Evolutionary conservation across 257 asterid genomes (phyloP), one percentile per base, ranked within the genome.

Genomic region (Marsdenia floribunda): DNA sequence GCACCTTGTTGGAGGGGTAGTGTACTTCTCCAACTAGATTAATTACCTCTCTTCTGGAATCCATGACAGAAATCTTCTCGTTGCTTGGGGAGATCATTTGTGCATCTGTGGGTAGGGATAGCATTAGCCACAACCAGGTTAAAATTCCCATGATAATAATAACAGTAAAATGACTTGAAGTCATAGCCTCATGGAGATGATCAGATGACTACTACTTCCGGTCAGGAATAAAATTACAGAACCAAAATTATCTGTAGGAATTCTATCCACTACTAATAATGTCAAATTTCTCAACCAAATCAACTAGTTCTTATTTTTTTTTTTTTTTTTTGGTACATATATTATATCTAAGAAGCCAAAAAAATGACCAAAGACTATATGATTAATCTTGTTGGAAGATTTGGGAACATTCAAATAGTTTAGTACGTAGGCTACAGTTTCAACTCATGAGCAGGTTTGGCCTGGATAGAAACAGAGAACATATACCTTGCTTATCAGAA

Each of bases 401-500:
- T 58, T 55, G 65, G 65, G 35, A 55, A 55, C 29, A 22, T 58
- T 22, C 6, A 22, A 58, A 22, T 58, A 54, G 22, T 18, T 18
- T 54, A 58, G 5, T 22, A 40, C 8, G 46, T 40, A 58, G 37
- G 16, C 14, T 58, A 58, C 65, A 10, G 37, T 60, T 60, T 24
- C 21, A 2, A 26, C 35, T 40, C 46, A 40, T 0, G 13, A 26
- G 21, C 57, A 66, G 55, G 52, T 49, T 57, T 75, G 73, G 74
- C 49, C 29, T 57, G 19, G 13, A 44, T 12, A 49, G 83, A 4
- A 14, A 14, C 16, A 59, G 22, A 63, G 68, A 81, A 79, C 81
- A 81, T 79, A 75, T 86, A 9, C 86, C 75, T 86, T 86, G 55
- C 89, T 75, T 79, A 12, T 21, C 72, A 29, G 68, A 44, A 6